A percentile compares a stretch with the other conserved stretches of the same genome.
Evolutionary conservation across 2,329 filamentous ascomycete genomes (phyloP).

Genomic region (Coniochaeta sp.): DNA sequence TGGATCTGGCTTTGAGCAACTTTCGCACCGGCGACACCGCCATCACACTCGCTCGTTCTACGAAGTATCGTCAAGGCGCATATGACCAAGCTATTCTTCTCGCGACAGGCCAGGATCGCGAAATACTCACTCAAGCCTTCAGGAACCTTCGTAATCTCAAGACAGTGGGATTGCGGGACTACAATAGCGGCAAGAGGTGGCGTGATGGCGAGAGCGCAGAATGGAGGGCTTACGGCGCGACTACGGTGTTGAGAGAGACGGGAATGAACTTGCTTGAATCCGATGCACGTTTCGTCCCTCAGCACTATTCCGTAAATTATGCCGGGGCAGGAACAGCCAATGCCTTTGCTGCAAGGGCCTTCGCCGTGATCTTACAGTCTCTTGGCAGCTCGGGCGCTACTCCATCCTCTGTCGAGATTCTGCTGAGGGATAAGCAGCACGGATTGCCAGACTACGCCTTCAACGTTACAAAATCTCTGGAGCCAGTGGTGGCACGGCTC

Average conservation of each 20-base stretch:
- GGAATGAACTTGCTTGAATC: background rate
- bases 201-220: conserved; percentile 5
- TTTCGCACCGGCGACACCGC: background rate
- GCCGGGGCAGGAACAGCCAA: background rate
- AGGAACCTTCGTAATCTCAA: conserved; percentile 44
- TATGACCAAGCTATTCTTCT: conserved; percentile 24
- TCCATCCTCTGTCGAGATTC: conserved; percentile 38
- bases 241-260: conserved; percentile 17
- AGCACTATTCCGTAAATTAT: conserved; percentile 18
- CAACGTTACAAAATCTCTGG: conserved; percentile 30
- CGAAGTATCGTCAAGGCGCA: background rate
- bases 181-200: conserved; percentile 25
- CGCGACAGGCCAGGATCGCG: conserved; percentile 36
- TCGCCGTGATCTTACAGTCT: conserved; percentile 32
- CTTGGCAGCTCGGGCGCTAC: conserved; percentile 29
- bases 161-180: conserved; percentile 53
- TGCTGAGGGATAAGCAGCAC: conserved; percentile 24
- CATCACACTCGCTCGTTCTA: accelerated
- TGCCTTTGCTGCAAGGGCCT: conserved; percentile 10
- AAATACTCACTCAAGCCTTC: conserved; percentile 51
- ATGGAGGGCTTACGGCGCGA: conserved; percentile 50
- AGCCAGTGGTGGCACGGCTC: conserved; percentile 28
- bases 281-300: background rate
- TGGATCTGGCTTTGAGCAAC: background rate
- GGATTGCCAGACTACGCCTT: conserved; percentile 35